Percentiles rank a stretch among this genome's conserved stretches.
These are phyloP conservation scores for Cerrena zonata DNA, from an alignment of 1,284 basidiomycete genomes.

Conservation along the genomic window DNA sequence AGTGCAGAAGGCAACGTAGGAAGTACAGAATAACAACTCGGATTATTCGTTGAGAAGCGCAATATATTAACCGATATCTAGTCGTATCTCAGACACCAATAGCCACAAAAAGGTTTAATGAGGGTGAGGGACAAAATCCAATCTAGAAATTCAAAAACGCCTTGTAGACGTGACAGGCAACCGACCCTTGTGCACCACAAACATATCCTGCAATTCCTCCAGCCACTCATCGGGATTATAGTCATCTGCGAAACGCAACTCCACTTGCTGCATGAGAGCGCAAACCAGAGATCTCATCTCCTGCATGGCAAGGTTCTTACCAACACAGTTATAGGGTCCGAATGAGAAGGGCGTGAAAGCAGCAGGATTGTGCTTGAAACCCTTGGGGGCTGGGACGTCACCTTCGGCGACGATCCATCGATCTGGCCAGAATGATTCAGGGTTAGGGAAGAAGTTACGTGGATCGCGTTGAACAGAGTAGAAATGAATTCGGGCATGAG, in stretches of 20 bases:
- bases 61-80: too few species aligned
- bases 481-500: constrained; percentile 19
- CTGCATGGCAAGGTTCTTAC: constrained; percentile 28
- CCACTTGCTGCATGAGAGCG: constrained; percentile 23
- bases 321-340: constrained; percentile 29
- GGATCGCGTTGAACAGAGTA: constrained; percentile 27
- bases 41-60: too few species aligned
- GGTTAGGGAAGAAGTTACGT: constrained; percentile 25
- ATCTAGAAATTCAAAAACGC: too few species aligned
- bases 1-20: background rate
- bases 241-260: constrained; percentile 19
- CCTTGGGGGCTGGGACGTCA: background rate
- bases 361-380: constrained; percentile 10
- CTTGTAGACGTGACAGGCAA: constrained; percentile 14
- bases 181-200: constrained; percentile 16
- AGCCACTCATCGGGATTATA: constrained; percentile 22
- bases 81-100: too few species aligned
- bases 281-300: constrained; percentile 27
- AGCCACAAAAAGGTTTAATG: too few species aligned
- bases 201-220: constrained; percentile 17
- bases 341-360: constrained; percentile 26
- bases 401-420: constrained; percentile 24
- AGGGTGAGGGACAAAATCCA: too few species aligned
- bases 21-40: too few species aligned
- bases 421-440: constrained; percentile 28